Percentiles rank a stretch among this genome's conserved stretches.
phyloP scores from a whole-genome alignment of 1,284 basidiomycete genomes.

The Fomitopsis palustris region DNA sequence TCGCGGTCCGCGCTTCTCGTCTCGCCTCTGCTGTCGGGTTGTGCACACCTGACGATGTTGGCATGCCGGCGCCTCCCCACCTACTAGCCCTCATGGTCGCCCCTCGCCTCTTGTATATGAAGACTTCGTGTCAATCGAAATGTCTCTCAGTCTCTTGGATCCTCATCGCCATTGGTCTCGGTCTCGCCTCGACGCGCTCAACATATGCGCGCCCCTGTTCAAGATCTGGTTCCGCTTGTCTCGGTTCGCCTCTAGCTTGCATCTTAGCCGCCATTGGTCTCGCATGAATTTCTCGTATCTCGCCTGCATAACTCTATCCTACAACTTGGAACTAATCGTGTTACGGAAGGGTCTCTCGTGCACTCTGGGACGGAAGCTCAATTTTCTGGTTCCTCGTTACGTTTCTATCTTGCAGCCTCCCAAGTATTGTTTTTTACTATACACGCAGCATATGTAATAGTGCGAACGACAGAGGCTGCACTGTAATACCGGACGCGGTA shows the following conservation, averaged over 20 bases:
- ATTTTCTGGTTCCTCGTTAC: background rate
- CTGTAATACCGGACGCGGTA: background rate
- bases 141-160: no score
- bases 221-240: no score
- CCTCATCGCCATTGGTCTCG: no score
- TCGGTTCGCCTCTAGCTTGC: no score
- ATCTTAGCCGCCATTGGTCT: no score
- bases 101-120: background rate
- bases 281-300: no score
- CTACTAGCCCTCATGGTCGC: background rate
- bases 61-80: background rate
- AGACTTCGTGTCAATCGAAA: background rate
- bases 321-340: no score
- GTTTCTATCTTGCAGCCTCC: background rate
- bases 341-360: no score
- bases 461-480: background rate
- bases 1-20: background rate
- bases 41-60: background rate
- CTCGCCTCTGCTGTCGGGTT: background rate
- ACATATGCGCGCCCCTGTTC: no score
- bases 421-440: background rate
- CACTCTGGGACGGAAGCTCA: no score
- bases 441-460: background rate
- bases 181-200: no score
- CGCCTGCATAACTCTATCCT: no score